phyloP scores from a whole-genome alignment of 345 rosid genomes.

The Salix brachista region DNA sequence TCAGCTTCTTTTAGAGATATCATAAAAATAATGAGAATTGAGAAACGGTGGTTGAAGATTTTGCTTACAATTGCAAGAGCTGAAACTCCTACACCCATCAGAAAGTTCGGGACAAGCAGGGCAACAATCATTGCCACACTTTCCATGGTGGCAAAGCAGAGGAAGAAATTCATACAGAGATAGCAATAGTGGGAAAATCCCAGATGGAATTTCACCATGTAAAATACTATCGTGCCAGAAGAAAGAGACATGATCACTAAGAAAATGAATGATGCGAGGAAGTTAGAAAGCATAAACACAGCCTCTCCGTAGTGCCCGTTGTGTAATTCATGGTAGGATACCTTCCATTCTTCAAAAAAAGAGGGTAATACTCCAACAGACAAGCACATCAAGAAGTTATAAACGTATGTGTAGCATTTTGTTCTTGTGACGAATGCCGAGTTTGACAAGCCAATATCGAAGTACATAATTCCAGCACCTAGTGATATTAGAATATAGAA shows the following conservation, averaged over 20 bases:
- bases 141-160: slow-evolving; percentile 31
- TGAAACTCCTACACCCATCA: slow-evolving; percentile 35
- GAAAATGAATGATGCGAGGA: slow-evolving; percentile 34
- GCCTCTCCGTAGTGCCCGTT: slow-evolving; percentile 35
- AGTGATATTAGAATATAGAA: slow-evolving; percentile 22
- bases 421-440: slow-evolving; percentile 18
- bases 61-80: slow-evolving; percentile 24
- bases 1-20: not conserved
- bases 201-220: slow-evolving; percentile 38
- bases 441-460: slow-evolving; percentile 19
- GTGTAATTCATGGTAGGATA: slow-evolving; percentile 17
- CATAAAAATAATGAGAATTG: not conserved
- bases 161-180: slow-evolving; percentile 31
- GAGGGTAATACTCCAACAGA: slow-evolving; percentile 39
- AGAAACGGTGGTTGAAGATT: not conserved
- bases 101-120: slow-evolving; percentile 22
- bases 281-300: slow-evolving; percentile 30
- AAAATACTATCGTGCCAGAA: slow-evolving; percentile 23
- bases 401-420: slow-evolving; percentile 22
- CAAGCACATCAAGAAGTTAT: slow-evolving; percentile 33
- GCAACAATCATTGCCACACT: slow-evolving; percentile 19
- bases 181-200: slow-evolving; percentile 28
- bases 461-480: slow-evolving; percentile 25
- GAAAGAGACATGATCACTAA: slow-evolving; percentile 13
- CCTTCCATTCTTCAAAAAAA: slow-evolving; percentile 39